These are phyloP conservation scores for Aspergillus phoenicis DNA, from an alignment of 2,329 filamentous ascomycete genomes.

Conservation along the genomic window DNA sequence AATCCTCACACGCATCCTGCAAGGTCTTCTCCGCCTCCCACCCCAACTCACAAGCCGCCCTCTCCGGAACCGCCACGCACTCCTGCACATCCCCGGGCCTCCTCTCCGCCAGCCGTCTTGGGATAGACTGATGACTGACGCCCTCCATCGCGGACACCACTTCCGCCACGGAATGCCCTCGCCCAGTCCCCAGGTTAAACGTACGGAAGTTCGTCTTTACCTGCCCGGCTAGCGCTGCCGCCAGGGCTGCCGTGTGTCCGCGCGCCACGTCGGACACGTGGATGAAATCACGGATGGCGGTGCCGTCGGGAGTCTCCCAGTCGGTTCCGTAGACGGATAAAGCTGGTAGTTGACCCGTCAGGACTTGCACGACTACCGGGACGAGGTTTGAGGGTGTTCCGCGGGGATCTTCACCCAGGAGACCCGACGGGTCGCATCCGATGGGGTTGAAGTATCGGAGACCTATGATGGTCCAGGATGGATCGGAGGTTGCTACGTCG, in stretches of 20 bases:
- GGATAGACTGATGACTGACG: slow-evolving; percentile 28
- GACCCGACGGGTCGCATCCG: slow-evolving; percentile 65
- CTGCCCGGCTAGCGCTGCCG: slow-evolving; percentile 33
- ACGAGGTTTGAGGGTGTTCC: slow-evolving; percentile 64
- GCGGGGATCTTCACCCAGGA: slow-evolving; percentile 66
- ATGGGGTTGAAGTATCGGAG: slow-evolving; percentile 69
- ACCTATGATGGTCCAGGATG: slow-evolving; percentile 62
- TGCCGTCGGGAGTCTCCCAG: slow-evolving; percentile 66
- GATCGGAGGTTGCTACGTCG: slow-evolving; percentile 61
- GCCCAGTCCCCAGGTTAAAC: slow-evolving; percentile 42
- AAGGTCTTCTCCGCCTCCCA: slow-evolving; percentile 39
- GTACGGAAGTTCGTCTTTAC: slow-evolving; percentile 41
- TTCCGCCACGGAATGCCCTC: slow-evolving; percentile 38
- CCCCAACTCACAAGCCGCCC: slow-evolving; percentile 56
- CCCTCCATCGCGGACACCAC: slow-evolving; percentile 38
- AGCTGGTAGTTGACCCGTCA: slow-evolving; percentile 55
- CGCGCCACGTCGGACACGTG: slow-evolving; percentile 66
- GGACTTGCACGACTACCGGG: slow-evolving; percentile 62
- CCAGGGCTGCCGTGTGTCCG: slow-evolving; percentile 62
- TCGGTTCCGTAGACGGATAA: slow-evolving; percentile 64
- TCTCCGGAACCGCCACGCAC: slow-evolving; percentile 36
- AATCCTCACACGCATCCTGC: slow-evolving; percentile 33
- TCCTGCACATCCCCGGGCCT: slow-evolving; percentile 39
- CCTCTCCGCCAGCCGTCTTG: slow-evolving; percentile 31
- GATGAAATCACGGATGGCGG: slow-evolving; percentile 67